phyloP scores from a whole-genome alignment of 1,284 basidiomycete genomes.

The Ceratobasidium sp. region DNA sequence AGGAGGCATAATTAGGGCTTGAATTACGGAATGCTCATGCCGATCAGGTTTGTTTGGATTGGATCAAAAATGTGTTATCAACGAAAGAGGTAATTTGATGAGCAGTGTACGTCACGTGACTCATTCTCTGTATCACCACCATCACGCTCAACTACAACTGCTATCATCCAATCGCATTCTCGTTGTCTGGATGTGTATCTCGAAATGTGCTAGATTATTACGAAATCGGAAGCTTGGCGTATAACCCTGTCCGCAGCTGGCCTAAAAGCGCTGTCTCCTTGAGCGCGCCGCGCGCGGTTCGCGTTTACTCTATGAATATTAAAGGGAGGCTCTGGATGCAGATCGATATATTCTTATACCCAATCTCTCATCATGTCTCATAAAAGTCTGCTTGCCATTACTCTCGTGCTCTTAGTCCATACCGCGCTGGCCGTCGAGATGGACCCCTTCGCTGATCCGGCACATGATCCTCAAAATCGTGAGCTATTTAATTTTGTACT shows the following conservation, averaged over 20 bases:
- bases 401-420: background rate
- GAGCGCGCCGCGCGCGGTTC: conserved; percentile 13
- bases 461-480: conserved; percentile 14
- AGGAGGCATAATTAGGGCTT: too few relatives aligned
- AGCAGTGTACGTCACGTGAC: too few relatives aligned
- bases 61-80: too few relatives aligned
- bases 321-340: background rate
- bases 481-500: too few relatives aligned
- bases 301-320: background rate
- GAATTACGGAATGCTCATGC: too few relatives aligned
- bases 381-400: background rate
- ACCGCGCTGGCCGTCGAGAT: background rate
- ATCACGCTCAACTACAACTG: too few relatives aligned
- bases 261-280: background rate
- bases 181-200: too few relatives aligned
- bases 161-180: too few relatives aligned
- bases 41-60: too few relatives aligned
- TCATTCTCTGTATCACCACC: too few relatives aligned
- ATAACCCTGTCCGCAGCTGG: background rate
- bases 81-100: too few relatives aligned
- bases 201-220: too few relatives aligned
- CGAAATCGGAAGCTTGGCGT: background rate
- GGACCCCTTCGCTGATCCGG: conserved; percentile 9
- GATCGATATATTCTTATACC: background rate
- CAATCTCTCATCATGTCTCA: background rate